phyloP scores from a whole-genome alignment of 805 yeast species.

The Suhomyces prunicola region DNA sequence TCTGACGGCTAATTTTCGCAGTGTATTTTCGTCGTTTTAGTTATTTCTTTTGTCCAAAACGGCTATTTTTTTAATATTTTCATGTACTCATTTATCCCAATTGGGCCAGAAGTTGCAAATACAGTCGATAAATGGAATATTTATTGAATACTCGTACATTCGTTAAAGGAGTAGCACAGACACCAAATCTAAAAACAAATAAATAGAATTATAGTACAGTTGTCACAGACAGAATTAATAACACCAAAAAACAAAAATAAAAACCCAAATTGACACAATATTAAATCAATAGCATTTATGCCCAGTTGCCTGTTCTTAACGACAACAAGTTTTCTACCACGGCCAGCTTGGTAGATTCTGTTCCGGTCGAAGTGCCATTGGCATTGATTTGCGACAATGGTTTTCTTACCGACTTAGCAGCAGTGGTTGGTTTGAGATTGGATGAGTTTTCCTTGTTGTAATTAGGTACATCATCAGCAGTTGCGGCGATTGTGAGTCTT shows the following conservation, averaged over 20 bases:
- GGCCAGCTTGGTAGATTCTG: conserved; percentile 5
- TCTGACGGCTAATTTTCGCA: background rate
- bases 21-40: background rate
- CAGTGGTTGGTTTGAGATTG: conserved; percentile 4
- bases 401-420: conserved; percentile 18
- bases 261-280: background rate
- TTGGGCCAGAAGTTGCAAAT: background rate
- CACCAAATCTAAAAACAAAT: background rate
- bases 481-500: conserved; percentile 22
- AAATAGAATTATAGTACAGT: background rate
- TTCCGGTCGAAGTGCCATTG: background rate
- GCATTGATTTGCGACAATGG: conserved; percentile 25
- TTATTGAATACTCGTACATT: background rate
- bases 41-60: background rate
- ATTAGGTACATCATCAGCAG: conserved; percentile 18
- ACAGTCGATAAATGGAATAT: background rate
- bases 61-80: background rate
- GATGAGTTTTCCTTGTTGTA: conserved; percentile 13
- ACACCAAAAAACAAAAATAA: background rate
- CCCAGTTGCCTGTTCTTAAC: conserved; percentile 36
- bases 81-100: background rate
- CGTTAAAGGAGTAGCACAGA: background rate
- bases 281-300: background rate
- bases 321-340: conserved; percentile 39
- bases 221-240: background rate